These are phyloP conservation scores for Corynespora cassiicola DNA, from an alignment of 2,329 filamentous ascomycete species.

Conservation along the genomic window DNA sequence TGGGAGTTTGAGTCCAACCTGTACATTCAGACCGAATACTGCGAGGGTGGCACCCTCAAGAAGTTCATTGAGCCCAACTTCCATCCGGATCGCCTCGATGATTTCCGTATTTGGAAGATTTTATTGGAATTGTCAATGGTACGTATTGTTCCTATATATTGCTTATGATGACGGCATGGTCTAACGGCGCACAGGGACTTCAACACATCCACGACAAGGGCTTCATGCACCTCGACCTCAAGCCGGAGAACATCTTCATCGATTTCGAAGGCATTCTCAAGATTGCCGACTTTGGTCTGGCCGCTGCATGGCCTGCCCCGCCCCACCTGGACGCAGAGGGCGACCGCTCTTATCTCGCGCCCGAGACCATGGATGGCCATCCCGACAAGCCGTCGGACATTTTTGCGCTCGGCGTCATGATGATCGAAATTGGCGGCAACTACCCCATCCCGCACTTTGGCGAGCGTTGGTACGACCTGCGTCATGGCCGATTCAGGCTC, in stretches of 20 bases:
- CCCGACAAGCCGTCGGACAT: conserved; percentile 93
- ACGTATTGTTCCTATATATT: too few relatives aligned
- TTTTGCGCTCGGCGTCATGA: conserved; percentile 92
- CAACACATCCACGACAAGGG: conserved; percentile 88
- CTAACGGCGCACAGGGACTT: conserved; percentile 77
- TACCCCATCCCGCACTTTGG: conserved; percentile 94
- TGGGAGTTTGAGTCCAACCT: conserved; percentile 88
- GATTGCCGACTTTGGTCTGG: conserved; percentile 86
- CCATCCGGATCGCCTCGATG: conserved; percentile 84
- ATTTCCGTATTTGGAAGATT: conserved; percentile 99
- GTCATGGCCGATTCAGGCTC: conserved; percentile 85
- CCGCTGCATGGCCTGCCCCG: conserved; percentile 77
- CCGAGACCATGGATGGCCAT: conserved; percentile 84
- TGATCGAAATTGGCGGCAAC: conserved; percentile 93
- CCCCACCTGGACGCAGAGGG: conserved; percentile 86
- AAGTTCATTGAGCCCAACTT: conserved; percentile 84
- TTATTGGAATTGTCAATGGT: conserved; percentile 84
- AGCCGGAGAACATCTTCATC: conserved; percentile 84
- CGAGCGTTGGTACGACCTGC: conserved; percentile 85
- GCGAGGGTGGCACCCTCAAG: conserved; percentile 90
- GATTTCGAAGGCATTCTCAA: conserved; percentile 82
- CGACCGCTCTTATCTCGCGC: conserved; percentile 94
- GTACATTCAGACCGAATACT: conserved; percentile 98
- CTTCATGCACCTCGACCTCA: conserved; percentile 85
- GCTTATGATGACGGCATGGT: too few relatives aligned